Percentiles rank a stretch among this genome's conserved stretches.
Conservation (phyloP, 371 early-diverging fungal genomes). For the Parasitella parasitica region DNA sequence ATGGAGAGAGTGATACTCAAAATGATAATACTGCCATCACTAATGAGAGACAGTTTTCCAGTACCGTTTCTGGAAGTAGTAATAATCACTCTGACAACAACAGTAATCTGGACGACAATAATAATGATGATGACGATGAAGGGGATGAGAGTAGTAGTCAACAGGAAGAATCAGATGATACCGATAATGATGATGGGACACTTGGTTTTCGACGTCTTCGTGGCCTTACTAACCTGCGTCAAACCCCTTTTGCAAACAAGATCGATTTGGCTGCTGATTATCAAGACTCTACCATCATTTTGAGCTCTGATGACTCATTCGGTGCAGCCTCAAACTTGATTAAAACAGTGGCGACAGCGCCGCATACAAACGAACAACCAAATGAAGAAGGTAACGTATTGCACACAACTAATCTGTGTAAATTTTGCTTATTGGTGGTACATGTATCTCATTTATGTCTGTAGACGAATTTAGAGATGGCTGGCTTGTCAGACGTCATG, state of each 20-base stretch:
- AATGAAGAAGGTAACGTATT: slow-evolving; percentile 4
- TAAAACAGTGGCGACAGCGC: not conserved
- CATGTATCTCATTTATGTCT: not conserved
- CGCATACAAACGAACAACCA: no score
- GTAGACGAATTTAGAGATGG: slow-evolving; percentile 1
- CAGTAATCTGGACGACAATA: not conserved
- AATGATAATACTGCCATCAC: no score
- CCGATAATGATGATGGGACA: not conserved
- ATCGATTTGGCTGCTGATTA: slow-evolving; percentile 2
- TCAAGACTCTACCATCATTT: not conserved
- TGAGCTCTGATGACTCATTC: not conserved
- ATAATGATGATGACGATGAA: no score
- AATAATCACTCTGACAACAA: not conserved
- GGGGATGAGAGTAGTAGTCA: not conserved
- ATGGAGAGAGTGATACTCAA: not conserved
- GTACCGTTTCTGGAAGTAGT: not conserved
- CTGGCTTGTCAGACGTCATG: slow-evolving; percentile 8
- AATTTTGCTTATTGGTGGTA: not conserved
- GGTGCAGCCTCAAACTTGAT: not conserved
- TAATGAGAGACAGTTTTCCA: not conserved
- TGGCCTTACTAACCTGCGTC: not conserved
- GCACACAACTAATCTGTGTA: no score
- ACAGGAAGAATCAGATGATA: not conserved
- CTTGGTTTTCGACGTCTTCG: not conserved
- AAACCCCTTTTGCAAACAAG: not conserved